Evolutionary conservation across 768 basidiomycete species (phyloP).

Genomic region (Naganishia onofrii): DNA sequence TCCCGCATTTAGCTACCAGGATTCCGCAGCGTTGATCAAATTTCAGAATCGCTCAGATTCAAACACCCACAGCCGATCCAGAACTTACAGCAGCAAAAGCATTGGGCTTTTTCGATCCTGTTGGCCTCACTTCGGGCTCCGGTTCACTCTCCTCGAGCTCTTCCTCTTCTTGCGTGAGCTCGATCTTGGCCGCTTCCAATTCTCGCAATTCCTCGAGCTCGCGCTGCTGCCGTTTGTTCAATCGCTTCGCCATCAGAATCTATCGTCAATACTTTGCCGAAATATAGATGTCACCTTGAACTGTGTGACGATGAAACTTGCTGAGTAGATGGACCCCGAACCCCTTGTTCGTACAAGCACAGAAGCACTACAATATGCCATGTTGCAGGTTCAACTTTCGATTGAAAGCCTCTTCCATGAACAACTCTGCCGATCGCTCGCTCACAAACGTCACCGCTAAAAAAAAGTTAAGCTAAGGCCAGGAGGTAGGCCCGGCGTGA

Average conservation of each 20-base stretch:
- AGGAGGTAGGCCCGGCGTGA: too few relatives aligned
- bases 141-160: slow-evolving; percentile 32
- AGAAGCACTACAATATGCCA: not conserved
- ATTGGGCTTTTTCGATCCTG: slow-evolving; percentile 34
- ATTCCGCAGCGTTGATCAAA: not conserved
- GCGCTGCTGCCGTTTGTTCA: slow-evolving; percentile 82
- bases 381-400: not conserved
- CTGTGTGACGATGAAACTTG: not conserved
- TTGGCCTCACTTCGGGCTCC: slow-evolving; percentile 30
- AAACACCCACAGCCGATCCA: not conserved
- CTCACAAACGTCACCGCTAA: slow-evolving; percentile 8
- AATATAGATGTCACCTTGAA: not conserved
- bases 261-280: not conserved
- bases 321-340: not conserved
- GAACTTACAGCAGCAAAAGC: slow-evolving; percentile 48
- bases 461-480: too few relatives aligned
- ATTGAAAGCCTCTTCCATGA: slow-evolving; percentile 1
- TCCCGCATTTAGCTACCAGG: slow-evolving; percentile 25
- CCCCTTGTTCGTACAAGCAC: too few relatives aligned
- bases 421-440: not conserved
- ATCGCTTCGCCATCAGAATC: slow-evolving; percentile 45
- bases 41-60: not conserved
- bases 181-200: slow-evolving; percentile 40
- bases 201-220: slow-evolving; percentile 76
- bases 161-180: slow-evolving; percentile 19